Base-by-base conservation (phyloP, 345 rosid genomes). In the Noccaea caerulescens region DNA sequence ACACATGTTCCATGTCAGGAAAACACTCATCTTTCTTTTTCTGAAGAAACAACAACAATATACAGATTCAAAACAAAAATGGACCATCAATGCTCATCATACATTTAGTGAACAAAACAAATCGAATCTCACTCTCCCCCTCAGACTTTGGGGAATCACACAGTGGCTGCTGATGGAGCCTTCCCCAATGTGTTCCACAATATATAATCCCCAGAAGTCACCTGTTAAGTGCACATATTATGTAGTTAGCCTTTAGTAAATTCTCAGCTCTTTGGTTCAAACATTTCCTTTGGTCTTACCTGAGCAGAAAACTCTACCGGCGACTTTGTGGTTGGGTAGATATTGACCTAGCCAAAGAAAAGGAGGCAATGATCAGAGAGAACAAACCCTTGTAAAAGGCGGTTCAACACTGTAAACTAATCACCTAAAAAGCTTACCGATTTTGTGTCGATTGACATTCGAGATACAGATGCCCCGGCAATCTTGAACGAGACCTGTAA, bases 141-240 rank as follows among this genome's bases (percentile, higher is more conserved):
- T 27, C 34, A 34, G 34, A 57, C 41, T n/a, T 20, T 14, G 16
- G 37, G 52, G 18, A 49, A 10, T 58, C 7, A 60, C 60, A 61
- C 68, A 32, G 58, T 47, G 53, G 79, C 83, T 64, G 86, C 87
- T 32, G 85, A 80, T 8, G 97, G 97, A 77, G 96, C 93, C 58
- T 88, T 85, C 66, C 99, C 97, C 68, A 94, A 75, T 36, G 99
- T 94, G 78, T 91, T 91, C 99, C 97, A 91, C 78, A 91, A 68
- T 69, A 91, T 88, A 73, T 94, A 94, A 67, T 94, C 93, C 45
- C 97, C 97, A 8, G 90, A 88, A 37, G 75, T 82, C 62, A 84
- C 92, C 97, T 94, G 87, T 66, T 12, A 18, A 32, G 20, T 54
- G 52, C 44, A 76, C 49, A 64, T 27, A 27, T 62, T 0, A 6